A percentile compares a stretch with the other conserved stretches of the same genome.
These are phyloP conservation scores for Sugiyamaella boreocaroliniensis DNA, from an alignment of 805 yeast genomes.

Conservation along the genomic window DNA sequence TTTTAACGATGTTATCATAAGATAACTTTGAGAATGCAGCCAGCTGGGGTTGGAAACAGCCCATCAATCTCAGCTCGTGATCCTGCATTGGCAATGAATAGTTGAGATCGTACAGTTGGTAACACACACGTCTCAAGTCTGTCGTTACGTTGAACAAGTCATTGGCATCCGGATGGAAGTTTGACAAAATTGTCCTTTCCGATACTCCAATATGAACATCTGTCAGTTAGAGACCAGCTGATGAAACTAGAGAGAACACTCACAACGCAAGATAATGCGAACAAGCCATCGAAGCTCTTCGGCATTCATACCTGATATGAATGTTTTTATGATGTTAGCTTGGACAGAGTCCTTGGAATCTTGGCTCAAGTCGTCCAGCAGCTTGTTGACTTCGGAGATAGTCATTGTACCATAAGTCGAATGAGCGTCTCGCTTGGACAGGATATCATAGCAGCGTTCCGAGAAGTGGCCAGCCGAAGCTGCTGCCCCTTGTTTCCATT, in stretches of 20 bases:
- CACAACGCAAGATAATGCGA: conserved; percentile 53
- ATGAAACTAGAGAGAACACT: conserved; percentile 25
- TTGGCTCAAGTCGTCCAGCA: conserved; percentile 41
- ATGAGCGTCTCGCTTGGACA: conserved; percentile 44
- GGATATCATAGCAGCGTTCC: conserved; percentile 42
- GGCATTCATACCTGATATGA: conserved; percentile 48
- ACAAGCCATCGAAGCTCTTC: conserved; percentile 64
- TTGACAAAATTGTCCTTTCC: conserved; percentile 49
- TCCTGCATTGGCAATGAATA: conserved; percentile 38
- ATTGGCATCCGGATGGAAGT: conserved; percentile 78
- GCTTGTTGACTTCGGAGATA: conserved; percentile 44
- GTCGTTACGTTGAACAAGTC: conserved; percentile 59
- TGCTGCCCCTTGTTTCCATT: conserved; percentile 43
- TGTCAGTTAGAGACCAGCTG: neutral
- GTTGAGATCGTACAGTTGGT: conserved; percentile 47
- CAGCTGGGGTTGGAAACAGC: conserved; percentile 71
- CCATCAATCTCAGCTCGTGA: conserved; percentile 38
- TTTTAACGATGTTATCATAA: conserved; percentile 45
- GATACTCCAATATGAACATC: conserved; percentile 43
- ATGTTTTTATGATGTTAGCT: conserved; percentile 40
- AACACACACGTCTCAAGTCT: conserved; percentile 54
- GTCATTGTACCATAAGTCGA: conserved; percentile 34
- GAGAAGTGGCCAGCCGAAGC: conserved; percentile 43
- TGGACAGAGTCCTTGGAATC: conserved; percentile 34
- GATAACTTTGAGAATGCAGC: conserved; percentile 50